Evolutionary conservation across 2,329 filamentous ascomycete genomes (phyloP), one percentile per base, ranked within the genome.

Genomic region (Aspergillus neotritici): DNA sequence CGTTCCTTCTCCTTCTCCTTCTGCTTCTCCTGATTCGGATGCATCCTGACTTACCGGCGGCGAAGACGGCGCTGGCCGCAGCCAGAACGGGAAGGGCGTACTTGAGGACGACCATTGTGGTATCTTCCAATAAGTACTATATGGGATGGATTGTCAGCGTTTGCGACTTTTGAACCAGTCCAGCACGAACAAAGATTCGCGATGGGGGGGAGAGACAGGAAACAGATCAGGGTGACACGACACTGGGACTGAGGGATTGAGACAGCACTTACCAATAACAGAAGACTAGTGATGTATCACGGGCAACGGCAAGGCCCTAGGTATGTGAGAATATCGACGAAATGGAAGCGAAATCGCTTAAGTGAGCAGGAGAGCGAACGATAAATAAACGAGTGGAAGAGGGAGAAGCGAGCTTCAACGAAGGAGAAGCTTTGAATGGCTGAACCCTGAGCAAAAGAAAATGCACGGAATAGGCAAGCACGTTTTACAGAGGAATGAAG

Each of bases 51-150:
- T 61, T 46, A 59, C 56, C 47, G 45, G 60, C 68, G 73, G 76
- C 78, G 53, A 72, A 65, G 48, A 70, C 78, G 42, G 70, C 56
- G 62, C 74, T 68, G 56, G 71, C 71, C 44, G 74, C 69, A 54
- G 76, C 76, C 63, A 82, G 67, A 48, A 69, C 74, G 48, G 79
- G 75, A 50, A 81, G 64, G 54, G 77, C 65, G 66, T 77, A 74
- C 65, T 74, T 79, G 60, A 70, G 61, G 66, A 77, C 65, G 51
- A 70, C 70, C 73, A 80, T 79, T 63, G 47, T 38, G 48, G 39
- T 17, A 37, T 25, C 45, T 43, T 37, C 32, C 29, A 37, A 29
- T 47, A 37, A 31, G n/a, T 38, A 2, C n/a, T 16, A 14, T n/a
- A 12, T 15, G n/a, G n/a, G n/a, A n/a, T 14, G 7, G 13, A 15